Evolutionary conservation across 2,329 filamentous ascomycete species (phyloP).

Genomic region (Ceratocystis alfenasii): DNA sequence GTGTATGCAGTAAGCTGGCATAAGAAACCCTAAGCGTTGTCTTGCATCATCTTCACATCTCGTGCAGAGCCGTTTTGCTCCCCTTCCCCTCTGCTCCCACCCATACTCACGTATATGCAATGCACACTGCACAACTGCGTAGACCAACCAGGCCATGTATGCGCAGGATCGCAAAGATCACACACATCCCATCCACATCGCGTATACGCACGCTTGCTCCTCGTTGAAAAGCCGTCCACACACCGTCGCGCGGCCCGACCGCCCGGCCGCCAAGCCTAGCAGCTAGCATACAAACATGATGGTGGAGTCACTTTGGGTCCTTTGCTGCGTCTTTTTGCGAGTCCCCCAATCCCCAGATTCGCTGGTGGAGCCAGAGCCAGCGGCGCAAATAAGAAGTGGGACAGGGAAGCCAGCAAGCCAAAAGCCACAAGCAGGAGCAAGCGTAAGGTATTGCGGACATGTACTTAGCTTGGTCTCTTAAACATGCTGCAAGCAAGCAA

Average conservation of each 20-base stretch:
- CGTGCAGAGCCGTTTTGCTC: not conserved
- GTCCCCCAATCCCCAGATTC: slow-evolving; percentile 4
- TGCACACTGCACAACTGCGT: not conserved
- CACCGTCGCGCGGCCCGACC: not conserved
- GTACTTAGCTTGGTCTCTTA: not conserved
- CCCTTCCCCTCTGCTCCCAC: not conserved
- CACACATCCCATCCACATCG: not conserved
- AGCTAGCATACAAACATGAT: not conserved
- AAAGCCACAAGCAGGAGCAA: too few relatives aligned
- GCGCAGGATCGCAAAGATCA: not conserved
- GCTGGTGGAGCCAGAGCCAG: not conserved
- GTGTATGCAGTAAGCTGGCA: not conserved
- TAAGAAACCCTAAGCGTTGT: not conserved
- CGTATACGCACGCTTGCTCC: not conserved
- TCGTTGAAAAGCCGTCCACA: not conserved
- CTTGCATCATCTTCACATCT: not conserved
- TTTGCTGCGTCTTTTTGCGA: slow-evolving; percentile 6
- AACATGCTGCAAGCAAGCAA: not conserved
- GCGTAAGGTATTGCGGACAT: not conserved
- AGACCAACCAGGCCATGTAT: not conserved
- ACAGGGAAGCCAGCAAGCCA: too few relatives aligned
- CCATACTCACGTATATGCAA: slow-evolving; percentile 1
- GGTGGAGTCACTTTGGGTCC: slow-evolving; percentile 9
- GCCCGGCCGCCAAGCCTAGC: not conserved
- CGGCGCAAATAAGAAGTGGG: not conserved